Evolutionary conservation across 805 yeast genomes (phyloP).

Genomic region (Saccharomycopsis lassenensis): DNA sequence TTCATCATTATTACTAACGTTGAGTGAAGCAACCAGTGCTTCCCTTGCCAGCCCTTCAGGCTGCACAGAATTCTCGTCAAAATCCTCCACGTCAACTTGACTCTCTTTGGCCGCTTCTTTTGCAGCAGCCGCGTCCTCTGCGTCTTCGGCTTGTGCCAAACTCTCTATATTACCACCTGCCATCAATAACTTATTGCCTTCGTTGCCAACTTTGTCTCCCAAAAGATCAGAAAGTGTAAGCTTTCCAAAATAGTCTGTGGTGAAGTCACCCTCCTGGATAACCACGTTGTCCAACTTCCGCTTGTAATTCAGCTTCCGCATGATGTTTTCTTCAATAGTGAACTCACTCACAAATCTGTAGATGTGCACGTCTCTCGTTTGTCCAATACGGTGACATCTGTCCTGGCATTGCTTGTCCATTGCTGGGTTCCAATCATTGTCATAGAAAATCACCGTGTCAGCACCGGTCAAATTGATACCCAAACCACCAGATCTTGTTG

Average conservation of each 20-base stretch:
- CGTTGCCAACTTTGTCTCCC: constrained; percentile 30
- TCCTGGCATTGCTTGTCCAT: constrained; percentile 99
- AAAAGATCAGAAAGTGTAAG: constrained; percentile 77
- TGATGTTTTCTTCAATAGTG: constrained; percentile 91
- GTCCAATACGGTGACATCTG: constrained; percentile 98
- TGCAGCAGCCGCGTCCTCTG: constrained; percentile 83
- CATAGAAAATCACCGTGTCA: constrained; percentile 95
- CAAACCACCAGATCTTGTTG: constrained; percentile 96
- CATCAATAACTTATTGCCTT: constrained; percentile 21
- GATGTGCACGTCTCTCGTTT: constrained; percentile 94
- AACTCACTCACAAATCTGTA: constrained; percentile 92
- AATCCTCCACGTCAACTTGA: constrained; percentile 77
- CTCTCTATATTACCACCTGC: constrained; percentile 38
- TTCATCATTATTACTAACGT: constrained; percentile 23
- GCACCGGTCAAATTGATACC: constrained; percentile 98
- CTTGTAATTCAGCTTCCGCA: constrained; percentile 90
- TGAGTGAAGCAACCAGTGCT: too few relatives aligned
- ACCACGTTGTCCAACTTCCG: constrained; percentile 88
- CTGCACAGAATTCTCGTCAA: constrained; percentile 53
- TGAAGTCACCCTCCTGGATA: constrained; percentile 96
- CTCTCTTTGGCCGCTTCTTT: constrained; percentile 79
- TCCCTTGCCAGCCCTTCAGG: constrained; percentile 18
- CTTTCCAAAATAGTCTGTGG: constrained; percentile 90
- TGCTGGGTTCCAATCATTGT: constrained; percentile 99
- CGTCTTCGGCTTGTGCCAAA: constrained; percentile 92